Base-by-base conservation (phyloP, 352 stramenopile species). In the Phytophthora tentaculata region DNA sequence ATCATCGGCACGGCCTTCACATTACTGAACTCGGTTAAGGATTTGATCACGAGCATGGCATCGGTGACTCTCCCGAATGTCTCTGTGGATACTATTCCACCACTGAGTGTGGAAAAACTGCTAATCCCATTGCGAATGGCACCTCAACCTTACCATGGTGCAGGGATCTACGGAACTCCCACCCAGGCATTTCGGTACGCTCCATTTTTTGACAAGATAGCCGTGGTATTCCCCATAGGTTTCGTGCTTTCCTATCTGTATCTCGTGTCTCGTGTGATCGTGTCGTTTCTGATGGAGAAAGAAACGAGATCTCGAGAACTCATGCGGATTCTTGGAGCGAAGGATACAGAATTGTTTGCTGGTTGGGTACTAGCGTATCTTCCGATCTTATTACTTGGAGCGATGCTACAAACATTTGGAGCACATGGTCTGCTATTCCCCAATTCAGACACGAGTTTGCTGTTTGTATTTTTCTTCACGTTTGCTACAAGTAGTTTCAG, bases 221-320 rank as follows among this genome's bases (percentile, higher is more conserved):
- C 65, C 2, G 63, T 87, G 32, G 79, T 97, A 9, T 95, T 97
- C 37, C 75, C 89, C 0, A 80, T 98, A 14, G 91, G 95, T 29
- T 98, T 98, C 54, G 82, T 98, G 28, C 60, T 98, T 22, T 94
- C 93, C 19, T 98, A 98, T 51, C 53, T 98, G 14, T 98, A 97
- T 71, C 86, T 88, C n/a, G 81, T 98, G 24, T 97, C 92, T 19
- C 80, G 91, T 24, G 80, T 98, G 6, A 81, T 98, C 43, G 86
- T 96, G 10, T 85, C 83, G n/a, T 79, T 98, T 48, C 80, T 98
- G 6, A 85, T 83, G 50, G 96, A 98, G 67, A 98, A 98, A 59
- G 96, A 98, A 70, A 91, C 81, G 6, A 79, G 78, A 0, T 91
- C 95, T 47, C 87, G 95, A 54, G 96, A 99, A 61, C 84, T 92